Conservation (phyloP, 169 alveolate genomes). For the Cryptosporidium ubiquitum region DNA sequence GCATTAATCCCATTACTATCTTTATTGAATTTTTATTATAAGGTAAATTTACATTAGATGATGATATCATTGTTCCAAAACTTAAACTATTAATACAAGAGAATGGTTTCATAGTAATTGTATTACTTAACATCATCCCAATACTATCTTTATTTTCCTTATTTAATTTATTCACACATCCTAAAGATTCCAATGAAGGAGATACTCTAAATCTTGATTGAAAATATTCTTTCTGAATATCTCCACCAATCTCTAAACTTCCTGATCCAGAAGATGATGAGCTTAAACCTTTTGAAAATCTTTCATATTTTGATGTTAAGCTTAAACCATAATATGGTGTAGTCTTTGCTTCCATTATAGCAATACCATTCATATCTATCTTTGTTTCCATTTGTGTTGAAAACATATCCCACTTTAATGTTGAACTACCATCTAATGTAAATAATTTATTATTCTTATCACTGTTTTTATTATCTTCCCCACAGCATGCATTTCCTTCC, state of each 20-base stretch:
- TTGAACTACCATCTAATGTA: slow-evolving; percentile 39
- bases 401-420: slow-evolving; percentile 33
- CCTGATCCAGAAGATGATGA: background rate
- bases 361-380: slow-evolving; percentile 42
- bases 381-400: slow-evolving; percentile 59
- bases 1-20: slow-evolving; percentile 30
- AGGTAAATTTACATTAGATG: background rate
- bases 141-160: slow-evolving; percentile 39
- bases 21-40: slow-evolving; percentile 38
- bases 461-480: background rate
- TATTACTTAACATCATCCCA: slow-evolving; percentile 25
- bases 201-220: slow-evolving; percentile 55
- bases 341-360: slow-evolving; percentile 45
- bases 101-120: slow-evolving; percentile 1
- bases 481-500: background rate
- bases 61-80: slow-evolving; percentile 34
- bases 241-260: slow-evolving; percentile 47
- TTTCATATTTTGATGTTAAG: slow-evolving; percentile 44
- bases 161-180: slow-evolving; percentile 24
- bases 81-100: background rate
- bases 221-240: background rate
- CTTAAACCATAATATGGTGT: slow-evolving; percentile 24
- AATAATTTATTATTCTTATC: background rate
- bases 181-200: slow-evolving; percentile 4
- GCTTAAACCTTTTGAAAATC: background rate